phyloP scores from a whole-genome alignment of 1,139 yeast genomes.

The Yamadazyma sp. region DNA sequence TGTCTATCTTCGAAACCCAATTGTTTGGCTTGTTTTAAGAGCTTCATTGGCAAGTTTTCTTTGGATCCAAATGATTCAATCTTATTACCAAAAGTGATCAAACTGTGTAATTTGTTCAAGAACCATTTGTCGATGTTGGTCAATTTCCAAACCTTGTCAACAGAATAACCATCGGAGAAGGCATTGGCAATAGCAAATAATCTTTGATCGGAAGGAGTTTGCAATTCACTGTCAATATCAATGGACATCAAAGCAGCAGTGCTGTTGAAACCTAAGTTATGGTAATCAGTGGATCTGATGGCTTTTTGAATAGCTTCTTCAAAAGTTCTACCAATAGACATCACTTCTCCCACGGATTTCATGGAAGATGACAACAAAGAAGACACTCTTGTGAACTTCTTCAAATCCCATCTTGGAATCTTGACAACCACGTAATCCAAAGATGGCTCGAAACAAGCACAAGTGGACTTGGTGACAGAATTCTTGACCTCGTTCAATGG shows the following conservation, averaged over 20 bases:
- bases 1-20: slow-evolving; percentile 97
- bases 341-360: slow-evolving; percentile 99
- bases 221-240: slow-evolving; percentile 86
- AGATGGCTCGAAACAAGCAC: slow-evolving; percentile 98
- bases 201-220: slow-evolving; percentile 95
- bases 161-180: slow-evolving; percentile 77
- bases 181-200: slow-evolving; percentile 97
- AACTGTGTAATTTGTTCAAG: slow-evolving; percentile 76
- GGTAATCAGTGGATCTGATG: slow-evolving; percentile 93
- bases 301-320: slow-evolving; percentile 99
- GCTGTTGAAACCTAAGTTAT: slow-evolving; percentile 88
- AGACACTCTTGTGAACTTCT: slow-evolving; percentile 92
- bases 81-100: slow-evolving; percentile 67
- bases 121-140: slow-evolving; percentile 98
- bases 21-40: slow-evolving; percentile 88
- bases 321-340: slow-evolving; percentile 96
- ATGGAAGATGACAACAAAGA: slow-evolving; percentile 86
- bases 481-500: slow-evolving; percentile 91
- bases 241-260: slow-evolving; percentile 86
- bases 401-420: slow-evolving; percentile 99
- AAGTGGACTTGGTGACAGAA: slow-evolving; percentile 91
- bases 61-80: slow-evolving; percentile 59
- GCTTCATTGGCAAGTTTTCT: slow-evolving; percentile 57
- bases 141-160: slow-evolving; percentile 87
- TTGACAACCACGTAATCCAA: slow-evolving; percentile 96